Percentiles rank a stretch among this genome's conserved stretches.
These are phyloP conservation scores for Trametes polyzona DNA, from an alignment of 1,284 basidiomycete genomes.

Conservation along the genomic window DNA sequence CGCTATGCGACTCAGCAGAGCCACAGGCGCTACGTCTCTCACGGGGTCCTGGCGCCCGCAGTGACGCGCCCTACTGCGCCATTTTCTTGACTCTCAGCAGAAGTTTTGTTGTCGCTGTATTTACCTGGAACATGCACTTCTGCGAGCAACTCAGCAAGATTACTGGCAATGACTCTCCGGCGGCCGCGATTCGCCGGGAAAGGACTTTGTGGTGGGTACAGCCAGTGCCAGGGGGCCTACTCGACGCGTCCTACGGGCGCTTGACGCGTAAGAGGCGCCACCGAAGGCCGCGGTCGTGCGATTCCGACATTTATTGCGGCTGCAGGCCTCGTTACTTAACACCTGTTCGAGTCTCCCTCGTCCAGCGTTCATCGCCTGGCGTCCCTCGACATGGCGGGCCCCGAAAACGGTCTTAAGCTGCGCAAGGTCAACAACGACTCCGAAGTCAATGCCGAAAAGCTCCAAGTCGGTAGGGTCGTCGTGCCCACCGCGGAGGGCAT, in stretches of 20 bases:
- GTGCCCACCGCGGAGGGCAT: slow-evolving; percentile 64
- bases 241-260: slow-evolving; percentile 6
- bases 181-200: too few species aligned
- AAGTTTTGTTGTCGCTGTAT: too few species aligned
- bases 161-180: too few species aligned
- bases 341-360: too few species aligned
- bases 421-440: slow-evolving; percentile 21
- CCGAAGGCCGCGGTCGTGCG: not conserved
- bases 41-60: too few species aligned
- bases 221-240: not conserved
- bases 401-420: slow-evolving; percentile 30
- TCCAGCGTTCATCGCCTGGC: not conserved
- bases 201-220: too few species aligned
- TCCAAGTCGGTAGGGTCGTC: slow-evolving; percentile 21
- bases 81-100: too few species aligned
- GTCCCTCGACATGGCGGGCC: slow-evolving; percentile 15
- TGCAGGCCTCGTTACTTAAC: not conserved
- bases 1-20: too few species aligned
- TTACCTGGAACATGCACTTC: too few species aligned
- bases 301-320: slow-evolving; percentile 7
- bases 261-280: not conserved
- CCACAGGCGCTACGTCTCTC: too few species aligned
- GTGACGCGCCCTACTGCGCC: too few species aligned
- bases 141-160: too few species aligned
- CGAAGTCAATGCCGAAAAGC: slow-evolving; percentile 21